A percentile compares a stretch with the other conserved stretches of the same genome.
Conservation (phyloP, 805 yeast genomes). For the Metschnikowia drakensbergensis region DNA sequence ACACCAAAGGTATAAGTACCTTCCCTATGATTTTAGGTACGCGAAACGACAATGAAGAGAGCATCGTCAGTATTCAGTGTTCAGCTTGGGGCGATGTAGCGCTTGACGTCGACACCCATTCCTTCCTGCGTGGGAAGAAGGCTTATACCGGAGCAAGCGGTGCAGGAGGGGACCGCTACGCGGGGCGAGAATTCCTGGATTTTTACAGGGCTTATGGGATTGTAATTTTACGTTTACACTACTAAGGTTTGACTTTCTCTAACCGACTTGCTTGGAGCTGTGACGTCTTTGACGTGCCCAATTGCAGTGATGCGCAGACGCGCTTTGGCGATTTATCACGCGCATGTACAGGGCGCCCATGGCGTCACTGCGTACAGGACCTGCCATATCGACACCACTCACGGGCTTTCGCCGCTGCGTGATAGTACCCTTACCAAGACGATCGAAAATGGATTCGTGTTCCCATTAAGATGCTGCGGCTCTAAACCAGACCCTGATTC, state of each 20-base stretch:
- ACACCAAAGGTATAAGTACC: constrained; percentile 7
- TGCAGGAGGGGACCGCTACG: not conserved
- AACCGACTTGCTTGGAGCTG: too few relatives aligned
- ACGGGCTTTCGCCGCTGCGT: too few relatives aligned
- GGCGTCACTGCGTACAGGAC: too few relatives aligned
- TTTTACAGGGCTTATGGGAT: too few relatives aligned
- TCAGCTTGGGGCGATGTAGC: not conserved
- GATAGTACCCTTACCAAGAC: too few relatives aligned
- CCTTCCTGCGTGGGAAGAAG: constrained; percentile 1
- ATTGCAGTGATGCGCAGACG: constrained; percentile 1
- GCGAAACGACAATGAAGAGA: constrained; percentile 9
- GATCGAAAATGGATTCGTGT: too few relatives aligned
- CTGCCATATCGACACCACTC: too few relatives aligned
- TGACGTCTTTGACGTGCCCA: not conserved
- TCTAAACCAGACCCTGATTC: too few relatives aligned
- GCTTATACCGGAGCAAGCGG: not conserved
- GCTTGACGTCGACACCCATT: not conserved
- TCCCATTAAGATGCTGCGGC: too few relatives aligned
- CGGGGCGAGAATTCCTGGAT: not conserved
- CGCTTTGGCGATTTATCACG: not conserved
- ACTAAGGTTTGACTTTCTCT: too few relatives aligned
- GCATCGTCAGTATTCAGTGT: constrained; percentile 7
- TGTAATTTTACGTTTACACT: too few relatives aligned
- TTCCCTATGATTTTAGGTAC: constrained; percentile 9
- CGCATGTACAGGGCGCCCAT: not conserved